Base-by-base conservation (phyloP, 1,284 basidiomycete genomes). In the Rhodotorula sp. region DNA sequence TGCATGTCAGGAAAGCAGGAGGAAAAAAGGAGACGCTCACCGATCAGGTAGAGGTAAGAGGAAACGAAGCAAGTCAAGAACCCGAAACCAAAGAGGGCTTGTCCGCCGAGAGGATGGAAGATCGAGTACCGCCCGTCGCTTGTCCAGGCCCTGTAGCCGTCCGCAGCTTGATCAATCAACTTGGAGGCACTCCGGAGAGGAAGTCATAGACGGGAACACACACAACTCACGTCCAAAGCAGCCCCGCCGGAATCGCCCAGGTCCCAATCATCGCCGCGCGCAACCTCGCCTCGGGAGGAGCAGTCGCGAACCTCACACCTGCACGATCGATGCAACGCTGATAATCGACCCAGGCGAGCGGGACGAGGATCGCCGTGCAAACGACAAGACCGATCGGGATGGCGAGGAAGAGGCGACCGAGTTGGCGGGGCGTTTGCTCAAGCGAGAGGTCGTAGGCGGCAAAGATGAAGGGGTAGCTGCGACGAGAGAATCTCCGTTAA, bases 201-300 rank as follows among this genome's bases (percentile, higher is more conserved):
- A 14, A 26, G 15, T 31, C 2, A 52, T 14, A 1, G 38, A 43
- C 12, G 38, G 8, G 10, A 43, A 43, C 28, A 43, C 34, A 12
- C 38, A 10, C 38, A 10, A 43, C 62, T 34, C 52, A 63, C 62
- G 38, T 48, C 69, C 66, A 66, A 45, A 64, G 64, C 5, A 72
- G 56, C 5, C 47, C 18, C 34, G 58, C 45, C 3, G 67, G 67
- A 2, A 72, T 48, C 18, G 55, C 49, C 68, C 64, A 69, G 2
- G 71, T 69, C 47, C 71, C 71, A 31, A 64, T 2, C 68, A 72
- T 69, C 15, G 71, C 71, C 23, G 61, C 6, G 10, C 65, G 21
- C 15, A 69, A 49, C 21, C 64, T 48, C 26, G 55, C 65, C 55
- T 72, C 71, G 3, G 71, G 71, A 26, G 43, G 45, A 4, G 57